Evolutionary conservation across 371 early-diverging fungal genomes (phyloP).

Genomic region (Mucor circinelloides): DNA sequence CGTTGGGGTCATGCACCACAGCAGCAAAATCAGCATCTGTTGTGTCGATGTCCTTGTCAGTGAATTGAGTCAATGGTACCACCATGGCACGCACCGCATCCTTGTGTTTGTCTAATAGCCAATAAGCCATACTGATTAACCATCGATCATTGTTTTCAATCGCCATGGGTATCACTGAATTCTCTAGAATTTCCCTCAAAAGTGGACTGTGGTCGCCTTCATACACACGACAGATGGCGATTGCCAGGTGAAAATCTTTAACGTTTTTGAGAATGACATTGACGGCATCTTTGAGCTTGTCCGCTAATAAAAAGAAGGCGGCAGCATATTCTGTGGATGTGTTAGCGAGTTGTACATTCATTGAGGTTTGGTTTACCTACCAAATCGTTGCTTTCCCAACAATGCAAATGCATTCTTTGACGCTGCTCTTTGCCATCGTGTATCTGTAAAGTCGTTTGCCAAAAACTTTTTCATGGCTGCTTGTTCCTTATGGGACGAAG

Average conservation of each 20-base stretch:
- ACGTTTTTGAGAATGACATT: conserved; percentile 89
- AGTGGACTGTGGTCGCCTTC: conserved; percentile 76
- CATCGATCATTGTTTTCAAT: conserved; percentile 68
- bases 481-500: conserved; percentile 84
- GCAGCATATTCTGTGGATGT: conserved; percentile 85
- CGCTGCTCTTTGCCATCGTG: conserved; percentile 91
- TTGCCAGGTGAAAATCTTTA: conserved; percentile 89
- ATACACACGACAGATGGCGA: conserved; percentile 85
- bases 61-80: conserved; percentile 37
- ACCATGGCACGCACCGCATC: conserved; percentile 69
- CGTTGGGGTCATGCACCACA: conserved; percentile 68
- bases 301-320: conserved; percentile 93
- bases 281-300: conserved; percentile 85
- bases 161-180: conserved; percentile 46
- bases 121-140: conserved; percentile 69
- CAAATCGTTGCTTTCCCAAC: conserved; percentile 92
- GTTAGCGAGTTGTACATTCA: not conserved
- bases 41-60: not conserved
- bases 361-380: conserved; percentile 51
- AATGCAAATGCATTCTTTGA: conserved; percentile 96
- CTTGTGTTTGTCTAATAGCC: conserved; percentile 64
- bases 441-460: conserved; percentile 85
- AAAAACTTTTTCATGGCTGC: conserved; percentile 86
- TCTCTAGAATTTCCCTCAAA: conserved; percentile 57
- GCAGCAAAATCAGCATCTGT: conserved; percentile 24